A percentile compares a stretch with the other conserved stretches of the same genome.
Evolutionary conservation across 1,284 basidiomycete genomes (phyloP).

Genomic region (Tylopilus sp.): DNA sequence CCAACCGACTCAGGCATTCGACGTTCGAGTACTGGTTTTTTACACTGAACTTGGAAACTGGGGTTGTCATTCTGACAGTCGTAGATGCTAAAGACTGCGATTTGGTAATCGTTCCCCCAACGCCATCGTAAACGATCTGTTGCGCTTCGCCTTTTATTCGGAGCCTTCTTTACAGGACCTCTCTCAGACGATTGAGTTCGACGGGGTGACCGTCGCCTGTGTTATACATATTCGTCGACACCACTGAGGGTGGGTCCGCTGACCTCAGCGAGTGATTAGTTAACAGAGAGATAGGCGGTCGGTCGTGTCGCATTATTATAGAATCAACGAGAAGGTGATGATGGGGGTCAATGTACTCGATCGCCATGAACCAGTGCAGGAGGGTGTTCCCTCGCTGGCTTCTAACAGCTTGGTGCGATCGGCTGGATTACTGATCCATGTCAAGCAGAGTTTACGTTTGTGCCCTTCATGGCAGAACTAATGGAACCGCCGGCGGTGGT

Average conservation of each 20-base stretch:
- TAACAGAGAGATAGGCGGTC: conserved; percentile 18
- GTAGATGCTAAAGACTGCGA: background rate
- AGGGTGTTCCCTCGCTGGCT: conserved; percentile 48
- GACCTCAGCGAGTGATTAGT: background rate
- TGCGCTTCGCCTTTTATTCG: background rate
- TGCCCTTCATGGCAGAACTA: conserved; percentile 60
- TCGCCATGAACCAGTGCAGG: conserved; percentile 47
- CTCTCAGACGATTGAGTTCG: background rate
- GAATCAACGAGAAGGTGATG: conserved; percentile 27
- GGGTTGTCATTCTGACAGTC: too few species aligned
- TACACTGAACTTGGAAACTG: background rate
- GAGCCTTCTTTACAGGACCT: background rate
- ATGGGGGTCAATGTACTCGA: conserved; percentile 56
- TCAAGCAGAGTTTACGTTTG: conserved; percentile 49
- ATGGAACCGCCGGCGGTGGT: too few species aligned
- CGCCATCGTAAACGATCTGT: background rate
- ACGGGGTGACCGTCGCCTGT: background rate
- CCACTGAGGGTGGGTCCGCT: too few species aligned
- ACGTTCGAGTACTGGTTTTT: background rate
- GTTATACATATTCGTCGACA: conserved; percentile 38
- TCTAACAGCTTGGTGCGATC: conserved; percentile 46
- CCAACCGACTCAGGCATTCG: background rate
- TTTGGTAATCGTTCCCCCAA: background rate
- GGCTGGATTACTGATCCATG: conserved; percentile 54
- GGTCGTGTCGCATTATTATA: conserved; percentile 21